Conservation (phyloP, 2,329 filamentous ascomycete genomes). For the Dothideomycetidae sp. region DNA sequence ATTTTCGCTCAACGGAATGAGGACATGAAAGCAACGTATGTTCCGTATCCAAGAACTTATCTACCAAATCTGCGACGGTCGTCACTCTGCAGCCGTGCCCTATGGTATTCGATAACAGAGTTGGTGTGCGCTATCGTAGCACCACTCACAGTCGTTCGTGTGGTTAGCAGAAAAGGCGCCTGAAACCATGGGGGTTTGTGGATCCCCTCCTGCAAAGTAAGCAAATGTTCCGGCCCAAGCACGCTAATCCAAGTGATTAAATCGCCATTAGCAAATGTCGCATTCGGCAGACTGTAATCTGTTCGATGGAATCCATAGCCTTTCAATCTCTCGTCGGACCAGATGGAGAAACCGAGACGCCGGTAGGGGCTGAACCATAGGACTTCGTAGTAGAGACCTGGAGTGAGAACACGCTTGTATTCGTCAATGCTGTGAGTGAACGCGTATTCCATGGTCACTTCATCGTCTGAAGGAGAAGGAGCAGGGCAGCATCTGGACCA, state of each 20-base stretch:
- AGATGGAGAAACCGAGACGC: background rate
- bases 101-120: too few relatives aligned
- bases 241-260: background rate
- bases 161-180: too few relatives aligned
- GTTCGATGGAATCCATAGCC: background rate
- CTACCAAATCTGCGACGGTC: too few relatives aligned
- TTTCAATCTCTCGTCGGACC: background rate
- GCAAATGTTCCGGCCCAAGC: background rate
- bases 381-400: background rate
- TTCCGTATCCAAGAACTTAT: too few relatives aligned
- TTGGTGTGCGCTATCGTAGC: too few relatives aligned
- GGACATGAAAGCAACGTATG: too few relatives aligned
- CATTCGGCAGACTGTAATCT: too few relatives aligned
- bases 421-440: background rate
- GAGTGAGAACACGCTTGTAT: background rate
- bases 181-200: too few relatives aligned
- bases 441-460: background rate
- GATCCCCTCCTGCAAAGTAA: too few relatives aligned
- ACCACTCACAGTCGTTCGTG: too few relatives aligned
- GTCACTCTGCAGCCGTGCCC: too few relatives aligned
- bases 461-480: background rate
- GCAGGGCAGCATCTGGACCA: background rate
- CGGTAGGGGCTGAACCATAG: background rate
- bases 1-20: too few relatives aligned
- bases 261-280: background rate